Evolutionary conservation across 306 rosid species (phyloP), one percentile per base, ranked within the genome.

Genomic region (Vigna reflexopilosa): DNA sequence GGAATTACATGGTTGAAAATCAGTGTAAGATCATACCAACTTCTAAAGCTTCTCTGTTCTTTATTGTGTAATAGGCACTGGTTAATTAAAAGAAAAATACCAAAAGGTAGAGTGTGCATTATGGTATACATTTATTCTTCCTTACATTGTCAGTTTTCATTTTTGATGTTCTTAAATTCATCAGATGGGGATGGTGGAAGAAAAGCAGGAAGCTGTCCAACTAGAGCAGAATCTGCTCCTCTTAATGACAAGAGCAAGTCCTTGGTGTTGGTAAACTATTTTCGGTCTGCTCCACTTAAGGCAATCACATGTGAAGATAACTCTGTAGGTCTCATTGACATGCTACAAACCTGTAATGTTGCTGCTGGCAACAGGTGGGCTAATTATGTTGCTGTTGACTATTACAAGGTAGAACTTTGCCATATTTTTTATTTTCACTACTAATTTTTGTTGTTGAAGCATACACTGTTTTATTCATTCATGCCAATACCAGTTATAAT

Each of bases 1-100:
- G 96, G 98, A 90, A 86, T 75, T 93, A 89, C 88, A 93, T 93
- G 94, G 94, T 93, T 72, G 96, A 90, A 76, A 93, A 93, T 68
- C 91, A 87, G 55, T 93, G 98, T 93, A 88, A 84, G 87, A 30
- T 82, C 11, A 63, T 6, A n/a, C 48, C 64, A 20, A n/a, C 67
- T 28, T 22, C 51, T 34, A 22, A 22, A 13, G 42, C 4, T 14
- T 17, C 34, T 16, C 0, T 32, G 32, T 62, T 62, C 24, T 62
- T 62, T 61, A 30, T 34, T n/a, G 28, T 34, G 40, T 34, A 36
- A 36, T 36, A 36, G 42, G 9, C 42, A 36, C 42, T 36, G 42
- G 42, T 36, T 36, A 6, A 36, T 36, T 36, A 36, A 36, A 36
- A 2, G 42, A 7, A 36, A 34, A 36, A 36, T 6, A 36, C 42